Conservation (phyloP, 2,329 filamentous ascomycete genomes). For the Dryadomyces quercus-mongolicae region DNA sequence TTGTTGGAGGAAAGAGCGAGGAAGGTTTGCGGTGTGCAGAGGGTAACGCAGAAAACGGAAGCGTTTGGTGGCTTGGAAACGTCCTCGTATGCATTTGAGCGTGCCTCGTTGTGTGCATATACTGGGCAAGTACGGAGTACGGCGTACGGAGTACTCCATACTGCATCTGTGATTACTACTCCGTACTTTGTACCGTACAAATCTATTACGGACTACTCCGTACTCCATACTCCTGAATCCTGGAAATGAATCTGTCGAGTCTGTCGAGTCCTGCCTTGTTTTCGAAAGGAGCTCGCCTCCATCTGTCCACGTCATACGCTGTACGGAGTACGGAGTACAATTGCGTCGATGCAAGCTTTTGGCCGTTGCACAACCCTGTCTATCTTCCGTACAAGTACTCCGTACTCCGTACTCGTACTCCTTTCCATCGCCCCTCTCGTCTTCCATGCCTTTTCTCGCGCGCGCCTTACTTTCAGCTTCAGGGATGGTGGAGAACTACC, state of each 20-base stretch:
- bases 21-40: slow-evolving; percentile 1
- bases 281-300: background rate
- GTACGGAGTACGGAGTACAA: too few species aligned
- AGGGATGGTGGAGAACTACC: slow-evolving; percentile 6
- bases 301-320: too few species aligned
- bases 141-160: background rate
- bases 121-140: too few species aligned
- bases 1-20: slow-evolving; percentile 10
- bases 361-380: background rate
- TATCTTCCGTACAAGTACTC: background rate
- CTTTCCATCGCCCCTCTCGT: background rate
- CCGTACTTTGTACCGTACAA: background rate
- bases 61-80: background rate
- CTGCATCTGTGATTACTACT: background rate
- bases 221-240: background rate
- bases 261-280: background rate
- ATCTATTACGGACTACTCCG: background rate
- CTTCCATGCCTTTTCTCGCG: background rate
- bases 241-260: too few species aligned
- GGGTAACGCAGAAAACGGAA: background rate
- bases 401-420: background rate
- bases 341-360: background rate
- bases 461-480: background rate
- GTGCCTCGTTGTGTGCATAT: background rate
- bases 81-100: background rate